Evolutionary conservation across 2,329 filamentous ascomycete species (phyloP).

Genomic region (Rutstroemia sp.): DNA sequence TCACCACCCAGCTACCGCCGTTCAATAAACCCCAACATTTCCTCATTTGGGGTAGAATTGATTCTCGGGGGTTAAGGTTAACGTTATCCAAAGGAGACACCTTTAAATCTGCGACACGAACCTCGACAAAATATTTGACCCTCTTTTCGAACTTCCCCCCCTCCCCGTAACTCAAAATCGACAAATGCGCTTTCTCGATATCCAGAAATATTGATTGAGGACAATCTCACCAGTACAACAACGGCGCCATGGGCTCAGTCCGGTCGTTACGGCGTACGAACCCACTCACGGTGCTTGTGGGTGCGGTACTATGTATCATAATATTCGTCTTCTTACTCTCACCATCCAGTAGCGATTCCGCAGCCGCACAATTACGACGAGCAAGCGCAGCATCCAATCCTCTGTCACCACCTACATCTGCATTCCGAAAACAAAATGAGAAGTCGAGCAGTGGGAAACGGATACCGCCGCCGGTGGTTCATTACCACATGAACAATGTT

Average conservation of each 20-base stretch:
- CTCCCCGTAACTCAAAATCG: neutral
- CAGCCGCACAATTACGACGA: conserved; percentile 41
- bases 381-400: conserved; percentile 57
- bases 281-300: conserved; percentile 67
- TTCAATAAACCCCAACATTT: neutral
- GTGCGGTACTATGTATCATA: conserved; percentile 63
- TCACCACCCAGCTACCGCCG: neutral
- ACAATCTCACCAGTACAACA: conserved; percentile 18
- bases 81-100: neutral
- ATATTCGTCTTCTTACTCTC: conserved; percentile 58
- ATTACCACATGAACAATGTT: conserved; percentile 93
- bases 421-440: conserved; percentile 59
- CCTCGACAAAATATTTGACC: neutral
- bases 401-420: conserved; percentile 66
- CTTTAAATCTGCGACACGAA: neutral
- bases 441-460: conserved; percentile 43
- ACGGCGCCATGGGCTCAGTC: conserved; percentile 47
- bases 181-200: conserved; percentile 18
- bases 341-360: conserved; percentile 41
- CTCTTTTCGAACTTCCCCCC: neutral
- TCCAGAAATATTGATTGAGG: conserved; percentile 22
- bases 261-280: conserved; percentile 73
- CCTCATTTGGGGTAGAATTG: neutral
- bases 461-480: conserved; percentile 74
- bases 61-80: neutral